These are phyloP conservation scores for Sonneratia alba DNA, from an alignment of 345 rosid species.

Conservation along the genomic window DNA sequence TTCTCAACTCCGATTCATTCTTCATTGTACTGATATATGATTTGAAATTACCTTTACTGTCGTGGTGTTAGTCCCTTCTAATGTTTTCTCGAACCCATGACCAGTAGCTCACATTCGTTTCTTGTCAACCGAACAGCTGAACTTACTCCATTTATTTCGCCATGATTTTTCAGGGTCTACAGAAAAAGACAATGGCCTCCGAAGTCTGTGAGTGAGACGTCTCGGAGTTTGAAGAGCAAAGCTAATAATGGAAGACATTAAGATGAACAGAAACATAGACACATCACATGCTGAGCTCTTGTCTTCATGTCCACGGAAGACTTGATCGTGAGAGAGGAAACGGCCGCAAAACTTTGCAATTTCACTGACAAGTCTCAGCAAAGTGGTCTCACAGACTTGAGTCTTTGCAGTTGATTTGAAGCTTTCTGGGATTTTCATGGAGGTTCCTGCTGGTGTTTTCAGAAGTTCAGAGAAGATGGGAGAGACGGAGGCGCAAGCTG, in stretches of 20 bases:
- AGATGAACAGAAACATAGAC: not conserved
- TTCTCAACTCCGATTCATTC: too few relatives aligned
- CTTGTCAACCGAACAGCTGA: not conserved
- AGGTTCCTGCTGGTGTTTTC: not conserved
- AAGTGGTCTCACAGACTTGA: not conserved
- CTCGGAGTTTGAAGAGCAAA: not conserved
- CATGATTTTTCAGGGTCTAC: not conserved
- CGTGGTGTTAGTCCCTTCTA: too few relatives aligned
- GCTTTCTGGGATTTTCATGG: not conserved
- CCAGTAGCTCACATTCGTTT: too few relatives aligned
- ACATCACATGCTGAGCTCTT: not conserved
- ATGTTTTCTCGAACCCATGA: too few relatives aligned
- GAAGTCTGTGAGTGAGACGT: not conserved
- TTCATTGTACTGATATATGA: too few relatives aligned
- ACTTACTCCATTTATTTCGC: not conserved
- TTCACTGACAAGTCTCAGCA: not conserved
- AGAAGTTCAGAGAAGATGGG: slow-evolving; percentile 8
- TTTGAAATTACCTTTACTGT: too few relatives aligned
- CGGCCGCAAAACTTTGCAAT: not conserved
- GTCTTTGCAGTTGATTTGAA: not conserved
- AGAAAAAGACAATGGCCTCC: not conserved
- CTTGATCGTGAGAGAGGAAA: not conserved
- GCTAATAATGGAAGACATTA: not conserved
- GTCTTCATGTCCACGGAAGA: not conserved
- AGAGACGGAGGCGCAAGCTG: not conserved